Conservation (phyloP, 2,329 filamentous ascomycete species). For the Curvularia eragrostidis region DNA sequence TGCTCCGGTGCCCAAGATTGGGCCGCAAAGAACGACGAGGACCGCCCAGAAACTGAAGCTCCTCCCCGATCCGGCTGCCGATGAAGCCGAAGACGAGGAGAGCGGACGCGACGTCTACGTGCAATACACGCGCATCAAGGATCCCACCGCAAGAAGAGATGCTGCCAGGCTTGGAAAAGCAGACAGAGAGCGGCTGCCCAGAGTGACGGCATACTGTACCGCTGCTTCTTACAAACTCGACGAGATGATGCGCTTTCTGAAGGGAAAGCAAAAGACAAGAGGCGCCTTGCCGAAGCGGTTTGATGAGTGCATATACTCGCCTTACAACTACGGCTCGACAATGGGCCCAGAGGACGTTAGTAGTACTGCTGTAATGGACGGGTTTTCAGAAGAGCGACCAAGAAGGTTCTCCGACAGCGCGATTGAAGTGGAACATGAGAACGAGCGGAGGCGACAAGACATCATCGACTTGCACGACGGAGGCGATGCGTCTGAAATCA, state of each 20-base stretch:
- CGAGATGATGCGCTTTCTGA: conserved; percentile 86
- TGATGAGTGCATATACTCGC: conserved; percentile 97
- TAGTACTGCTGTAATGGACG: conserved; percentile 42
- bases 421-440: conserved; percentile 69
- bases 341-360: conserved; percentile 45
- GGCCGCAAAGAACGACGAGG: conserved; percentile 92
- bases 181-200: conserved; percentile 82
- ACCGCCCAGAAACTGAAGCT: conserved; percentile 97
- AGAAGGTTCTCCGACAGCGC: conserved; percentile 77
- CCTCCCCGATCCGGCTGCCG: conserved; percentile 87
- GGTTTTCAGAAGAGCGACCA: conserved; percentile 53
- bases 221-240: conserved; percentile 92
- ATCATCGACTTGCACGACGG: conserved; percentile 66
- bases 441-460: conserved; percentile 63
- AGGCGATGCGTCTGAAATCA: conserved; percentile 39
- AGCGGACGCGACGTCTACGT: conserved; percentile 95
- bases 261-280: conserved; percentile 77
- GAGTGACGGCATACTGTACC: conserved; percentile 96
- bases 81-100: conserved; percentile 81
- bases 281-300: conserved; percentile 89
- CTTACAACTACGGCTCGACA: conserved; percentile 76
- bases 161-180: conserved; percentile 92
- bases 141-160: conserved; percentile 89
- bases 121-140: conserved; percentile 97
- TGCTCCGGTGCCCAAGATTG: conserved; percentile 72